phyloP scores from a whole-genome alignment of 768 basidiomycete species.

The Neoboletus subvelutipes region DNA sequence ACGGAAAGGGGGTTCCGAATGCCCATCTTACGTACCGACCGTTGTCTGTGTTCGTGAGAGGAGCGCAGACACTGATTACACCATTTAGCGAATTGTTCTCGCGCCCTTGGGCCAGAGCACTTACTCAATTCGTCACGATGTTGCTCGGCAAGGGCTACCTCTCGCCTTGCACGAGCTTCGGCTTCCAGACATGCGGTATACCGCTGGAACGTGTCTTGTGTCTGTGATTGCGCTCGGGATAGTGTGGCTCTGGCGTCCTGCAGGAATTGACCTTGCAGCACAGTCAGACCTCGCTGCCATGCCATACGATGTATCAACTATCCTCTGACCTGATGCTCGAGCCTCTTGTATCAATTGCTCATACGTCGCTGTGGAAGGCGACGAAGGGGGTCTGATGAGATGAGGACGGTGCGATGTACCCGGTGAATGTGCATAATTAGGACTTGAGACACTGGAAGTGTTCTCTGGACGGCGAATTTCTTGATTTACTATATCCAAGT shows the following conservation, averaged over 20 bases:
- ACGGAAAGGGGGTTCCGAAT: conserved; percentile 6
- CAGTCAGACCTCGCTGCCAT: conserved; percentile 7
- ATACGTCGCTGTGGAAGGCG: conserved; percentile 49
- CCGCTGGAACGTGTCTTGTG: conserved; percentile 67
- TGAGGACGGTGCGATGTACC: conserved; percentile 32
- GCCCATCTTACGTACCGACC: conserved; percentile 30
- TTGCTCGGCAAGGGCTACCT: conserved; percentile 63
- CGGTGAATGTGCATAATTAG: conserved; percentile 33
- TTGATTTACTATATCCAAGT: conserved; percentile 5
- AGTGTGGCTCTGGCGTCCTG: conserved; percentile 60
- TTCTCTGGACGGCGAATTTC: conserved; percentile 21
- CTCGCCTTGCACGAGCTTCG: conserved; percentile 64
- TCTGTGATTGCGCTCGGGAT: conserved; percentile 66
- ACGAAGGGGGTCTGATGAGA: conserved; percentile 47
- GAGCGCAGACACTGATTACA: conserved; percentile 31
- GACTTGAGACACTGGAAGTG: conserved; percentile 30
- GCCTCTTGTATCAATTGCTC: conserved; percentile 60
- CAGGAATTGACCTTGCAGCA: conserved; percentile 53
- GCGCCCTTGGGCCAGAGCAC: conserved; percentile 17
- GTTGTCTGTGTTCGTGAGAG: conserved; percentile 37
- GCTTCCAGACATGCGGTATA: conserved; percentile 69
- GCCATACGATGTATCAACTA: conserved; percentile 6
- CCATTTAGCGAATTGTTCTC: conserved; percentile 21
- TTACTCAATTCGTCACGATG: conserved; percentile 61
- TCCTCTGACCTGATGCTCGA: conserved; percentile 54